Conservation (phyloP, 2,329 filamentous ascomycete species). For the Endoconidiophora laricicola region DNA sequence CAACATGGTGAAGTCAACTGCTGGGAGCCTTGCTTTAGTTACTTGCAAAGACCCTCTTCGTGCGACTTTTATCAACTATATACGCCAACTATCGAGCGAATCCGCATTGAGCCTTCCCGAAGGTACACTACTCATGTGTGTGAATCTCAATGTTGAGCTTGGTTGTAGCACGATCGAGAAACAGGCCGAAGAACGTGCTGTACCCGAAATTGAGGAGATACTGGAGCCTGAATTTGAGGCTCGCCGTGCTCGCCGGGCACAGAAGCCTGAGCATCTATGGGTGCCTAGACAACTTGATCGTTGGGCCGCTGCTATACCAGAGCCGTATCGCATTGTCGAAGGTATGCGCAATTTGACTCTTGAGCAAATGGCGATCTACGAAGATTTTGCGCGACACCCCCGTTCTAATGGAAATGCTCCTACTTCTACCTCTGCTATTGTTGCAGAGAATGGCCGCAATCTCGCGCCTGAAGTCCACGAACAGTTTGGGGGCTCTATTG, state of each 20-base stretch:
- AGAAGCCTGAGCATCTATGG: conserved; percentile 69
- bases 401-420: conserved; percentile 42
- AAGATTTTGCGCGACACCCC: conserved; percentile 82
- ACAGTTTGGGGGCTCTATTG: conserved; percentile 37
- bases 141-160: conserved; percentile 90
- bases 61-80: conserved; percentile 94
- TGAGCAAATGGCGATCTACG: conserved; percentile 89
- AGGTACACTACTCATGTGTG: conserved; percentile 93
- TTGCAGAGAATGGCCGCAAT: conserved; percentile 43
- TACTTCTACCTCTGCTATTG: conserved; percentile 37
- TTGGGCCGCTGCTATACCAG: conserved; percentile 87
- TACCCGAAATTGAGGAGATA: conserved; percentile 89
- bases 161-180: conserved; percentile 91
- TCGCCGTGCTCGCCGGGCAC: conserved; percentile 57
- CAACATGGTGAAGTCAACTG: conserved; percentile 87
- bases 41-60: conserved; percentile 94
- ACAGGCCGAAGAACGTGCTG: conserved; percentile 80
- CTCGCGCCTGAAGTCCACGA: conserved; percentile 49
- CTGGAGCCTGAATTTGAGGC: conserved; percentile 66
- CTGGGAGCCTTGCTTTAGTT: conserved; percentile 86
- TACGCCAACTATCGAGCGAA: conserved; percentile 51
- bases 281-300: conserved; percentile 67
- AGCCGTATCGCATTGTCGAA: conserved; percentile 76
- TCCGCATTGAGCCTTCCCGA: conserved; percentile 76
- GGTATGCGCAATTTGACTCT: conserved; percentile 56